These are phyloP conservation scores for Neurospora pannonica DNA, from an alignment of 495 filamentous ascomycete genomes.

Conservation along the genomic window DNA sequence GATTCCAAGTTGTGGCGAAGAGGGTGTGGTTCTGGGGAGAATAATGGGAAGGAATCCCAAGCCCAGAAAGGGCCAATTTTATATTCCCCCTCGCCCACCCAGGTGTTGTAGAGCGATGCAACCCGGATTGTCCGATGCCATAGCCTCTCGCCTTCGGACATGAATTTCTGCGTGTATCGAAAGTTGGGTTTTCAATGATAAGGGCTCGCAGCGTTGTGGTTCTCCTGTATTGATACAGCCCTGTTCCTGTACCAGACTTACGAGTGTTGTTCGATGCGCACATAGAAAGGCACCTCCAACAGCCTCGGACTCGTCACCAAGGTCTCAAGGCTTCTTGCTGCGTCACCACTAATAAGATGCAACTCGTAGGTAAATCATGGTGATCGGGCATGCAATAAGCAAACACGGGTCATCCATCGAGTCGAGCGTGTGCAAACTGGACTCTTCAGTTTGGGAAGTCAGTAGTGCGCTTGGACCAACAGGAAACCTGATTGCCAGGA, in stretches of 20 bases:
- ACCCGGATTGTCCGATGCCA: not conserved
- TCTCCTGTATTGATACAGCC: not conserved
- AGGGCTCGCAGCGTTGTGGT: not conserved
- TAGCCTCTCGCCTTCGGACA: not conserved
- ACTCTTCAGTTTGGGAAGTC: not conserved
- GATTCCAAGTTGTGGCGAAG: not conserved
- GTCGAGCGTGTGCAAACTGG: not conserved
- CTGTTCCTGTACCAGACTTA: not conserved
- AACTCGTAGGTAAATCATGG: not conserved
- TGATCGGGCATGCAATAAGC: not conserved
- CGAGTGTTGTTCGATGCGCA: not conserved
- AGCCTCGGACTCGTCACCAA: not conserved
- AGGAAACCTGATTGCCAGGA: not conserved
- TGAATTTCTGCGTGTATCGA: not conserved
- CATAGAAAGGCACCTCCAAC: not conserved
- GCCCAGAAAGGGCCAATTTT: not conserved
- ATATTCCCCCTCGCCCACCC: not conserved
- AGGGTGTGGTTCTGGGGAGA: not conserved
- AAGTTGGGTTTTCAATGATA: not conserved
- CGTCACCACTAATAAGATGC: not conserved
- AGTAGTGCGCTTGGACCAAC: not conserved
- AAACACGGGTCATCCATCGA: not conserved
- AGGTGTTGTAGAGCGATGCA: not conserved
- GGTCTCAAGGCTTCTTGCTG: not conserved
- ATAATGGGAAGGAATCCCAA: not conserved